Evolutionary conservation across 169 alveolate species (phyloP), one percentile per base, ranked within the genome.

Genomic region (Babesia bigemina): DNA sequence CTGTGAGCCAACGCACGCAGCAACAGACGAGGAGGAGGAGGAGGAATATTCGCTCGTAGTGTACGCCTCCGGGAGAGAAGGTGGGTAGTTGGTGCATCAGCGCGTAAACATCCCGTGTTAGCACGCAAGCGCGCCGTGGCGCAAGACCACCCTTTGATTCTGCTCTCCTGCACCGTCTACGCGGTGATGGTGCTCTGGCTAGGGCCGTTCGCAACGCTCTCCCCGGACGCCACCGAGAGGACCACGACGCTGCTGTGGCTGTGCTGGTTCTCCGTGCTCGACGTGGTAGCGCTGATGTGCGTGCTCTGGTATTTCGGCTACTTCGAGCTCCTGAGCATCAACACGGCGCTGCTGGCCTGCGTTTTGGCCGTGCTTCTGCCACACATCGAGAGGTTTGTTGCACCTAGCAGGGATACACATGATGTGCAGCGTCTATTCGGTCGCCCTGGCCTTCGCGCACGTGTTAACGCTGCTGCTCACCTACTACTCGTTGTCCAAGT

Each of bases 31-130:
- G 17, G 88, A 26, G 29, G 39, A 19, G 17, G 88, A 72, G 21
- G 85, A 72, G 22, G 58, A 33, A 39, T 45, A 73, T 56, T 53
- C 88, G 44, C 33, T 81, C 14, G 28, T 81, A 0, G 88, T 81
- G 11, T 81, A 81, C 50, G 73, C 88, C 28, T 81, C 88, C 14
- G 63, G 55, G n/a, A 61, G 44, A 22, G 61, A 57, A 50, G 87
- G 83, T 70, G 36, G 36, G 76, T 24, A 7, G 0, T 44, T 57
- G 26, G 50, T 2, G 10, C 13, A 2, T 52, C 45, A 6, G 59
- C 42, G 29, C 45, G 50, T 42, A 21, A 21, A 66, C 33, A 52
- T n/a, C 14, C n/a, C 10, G 4, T 39, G 63, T 2, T 59, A 76
- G 86, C 33, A 29, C 21, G 33, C 26, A 63, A 21, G 50, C 48